Conservation (phyloP, 116 monocot genomes). For the Phalaenopsis hybrid region DNA sequence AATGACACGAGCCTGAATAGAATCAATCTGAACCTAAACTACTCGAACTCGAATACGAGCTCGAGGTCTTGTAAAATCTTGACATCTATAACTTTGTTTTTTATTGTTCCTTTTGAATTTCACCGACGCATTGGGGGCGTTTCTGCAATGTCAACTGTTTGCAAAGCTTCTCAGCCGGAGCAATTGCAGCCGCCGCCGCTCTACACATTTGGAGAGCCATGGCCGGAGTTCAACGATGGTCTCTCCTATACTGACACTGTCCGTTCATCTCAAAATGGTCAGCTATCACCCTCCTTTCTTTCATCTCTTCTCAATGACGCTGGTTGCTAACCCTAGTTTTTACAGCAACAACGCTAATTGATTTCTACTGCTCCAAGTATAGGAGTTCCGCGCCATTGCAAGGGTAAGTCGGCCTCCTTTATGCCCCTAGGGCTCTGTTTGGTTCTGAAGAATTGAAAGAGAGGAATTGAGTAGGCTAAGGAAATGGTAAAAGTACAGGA, state of each 20-base stretch:
- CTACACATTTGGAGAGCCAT: constrained; percentile 64
- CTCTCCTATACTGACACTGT: constrained; percentile 59
- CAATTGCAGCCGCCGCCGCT: constrained; percentile 8
- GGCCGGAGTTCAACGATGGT: constrained; percentile 74
- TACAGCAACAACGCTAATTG: constrained; percentile 44
- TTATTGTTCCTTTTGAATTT: background rate
- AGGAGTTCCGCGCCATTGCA: constrained; percentile 56
- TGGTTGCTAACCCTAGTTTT: background rate
- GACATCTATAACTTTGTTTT: too few relatives aligned
- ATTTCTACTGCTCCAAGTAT: constrained; percentile 71
- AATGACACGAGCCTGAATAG: too few relatives aligned
- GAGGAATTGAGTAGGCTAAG: background rate
- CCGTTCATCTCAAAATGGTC: constrained; percentile 22
- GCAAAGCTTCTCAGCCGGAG: background rate
- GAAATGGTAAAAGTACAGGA: background rate
- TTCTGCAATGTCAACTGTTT: background rate
- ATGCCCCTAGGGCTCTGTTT: background rate
- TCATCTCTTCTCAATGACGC: background rate
- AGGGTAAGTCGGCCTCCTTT: constrained; percentile 33
- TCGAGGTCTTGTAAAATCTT: too few relatives aligned
- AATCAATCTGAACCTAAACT: too few relatives aligned
- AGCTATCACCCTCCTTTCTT: background rate
- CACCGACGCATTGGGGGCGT: background rate
- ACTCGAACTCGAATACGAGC: too few relatives aligned
- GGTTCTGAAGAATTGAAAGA: background rate